A percentile compares a stretch with the other conserved stretches of the same genome.
phyloP scores from a whole-genome alignment of 306 rosid genomes.

The Dryas alaskensis region DNA sequence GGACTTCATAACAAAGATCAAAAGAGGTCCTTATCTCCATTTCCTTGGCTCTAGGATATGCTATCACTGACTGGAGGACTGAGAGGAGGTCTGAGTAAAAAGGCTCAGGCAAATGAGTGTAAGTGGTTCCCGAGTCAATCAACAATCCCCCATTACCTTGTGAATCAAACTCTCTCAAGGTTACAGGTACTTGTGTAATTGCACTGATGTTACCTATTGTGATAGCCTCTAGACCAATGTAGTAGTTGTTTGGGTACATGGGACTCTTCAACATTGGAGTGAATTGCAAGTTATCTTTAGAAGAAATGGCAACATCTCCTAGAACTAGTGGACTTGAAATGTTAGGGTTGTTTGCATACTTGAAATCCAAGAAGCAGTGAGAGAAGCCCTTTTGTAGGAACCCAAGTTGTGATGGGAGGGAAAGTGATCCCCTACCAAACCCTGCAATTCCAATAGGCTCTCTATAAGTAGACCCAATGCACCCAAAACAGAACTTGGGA shows the following conservation, averaged over 20 bases:
- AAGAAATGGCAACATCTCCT: conserved; percentile 41
- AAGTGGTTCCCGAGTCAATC: conserved; percentile 60
- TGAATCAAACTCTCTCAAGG: conserved; percentile 45
- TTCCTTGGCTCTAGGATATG: conserved; percentile 44
- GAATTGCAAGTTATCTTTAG: conserved; percentile 36
- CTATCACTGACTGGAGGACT: conserved; percentile 27
- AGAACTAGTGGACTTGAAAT: conserved; percentile 49
- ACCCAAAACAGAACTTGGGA: conserved; percentile 50
- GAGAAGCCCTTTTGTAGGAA: conserved; percentile 47
- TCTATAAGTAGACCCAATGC: conserved; percentile 41
- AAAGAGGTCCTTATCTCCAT: conserved; percentile 40
- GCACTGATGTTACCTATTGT: conserved; percentile 31
- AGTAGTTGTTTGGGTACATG: conserved; percentile 46
- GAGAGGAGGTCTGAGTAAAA: conserved; percentile 47
- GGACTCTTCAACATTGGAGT: conserved; percentile 52
- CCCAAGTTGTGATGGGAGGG: conserved; percentile 54
- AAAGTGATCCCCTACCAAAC: conserved; percentile 50
- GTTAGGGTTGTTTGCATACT: conserved; percentile 54
- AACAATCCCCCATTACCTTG: conserved; percentile 52
- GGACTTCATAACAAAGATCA: conserved; percentile 49
- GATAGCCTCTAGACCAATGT: conserved; percentile 46
- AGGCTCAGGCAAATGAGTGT: conserved; percentile 53
- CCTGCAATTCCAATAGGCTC: conserved; percentile 62
- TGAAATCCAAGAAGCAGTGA: conserved; percentile 53
- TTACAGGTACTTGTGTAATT: conserved; percentile 25